Base-by-base conservation (phyloP, 2,329 filamentous ascomycete genomes). In the Talaromyces albobiverticillius region DNA sequence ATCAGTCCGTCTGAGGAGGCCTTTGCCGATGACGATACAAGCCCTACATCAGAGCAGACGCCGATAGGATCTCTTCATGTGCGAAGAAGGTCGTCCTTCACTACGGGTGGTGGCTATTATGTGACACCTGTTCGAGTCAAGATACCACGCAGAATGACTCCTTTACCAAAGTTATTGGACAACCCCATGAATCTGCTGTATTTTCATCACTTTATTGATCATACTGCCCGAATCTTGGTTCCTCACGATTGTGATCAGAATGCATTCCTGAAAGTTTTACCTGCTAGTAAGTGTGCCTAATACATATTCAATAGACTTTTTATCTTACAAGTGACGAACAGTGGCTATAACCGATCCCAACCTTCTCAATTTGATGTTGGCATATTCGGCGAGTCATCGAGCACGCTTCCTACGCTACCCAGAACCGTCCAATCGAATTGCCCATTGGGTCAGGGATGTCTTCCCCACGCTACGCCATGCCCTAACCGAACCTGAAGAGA, bases 381-480 rank as follows among this genome's bases (percentile, higher is more conserved):
- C 90, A 18, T 95, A 91, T 68, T 90, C 88, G 61, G 90, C 90
- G n/a, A 89, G 86, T 25, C 90, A 95, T 67, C 83, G 89, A 53
- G 88, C 90, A 9, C 83, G 87, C 42, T 81, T 93, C 29, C 76
- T 94, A 18, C 81, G 82, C 29, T 87, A 93, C 58, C 80, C 81
- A 0, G 89, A 93, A 66, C 90, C 90, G 5, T 81, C 80, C 6
- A 87, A 86, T 65, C 83, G 90, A 20, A 94, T 95, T 59, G 89
- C 89, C 2, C 77, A 83, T 36, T 94, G 88, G 86, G 88, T 94
- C 23, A 81, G 87, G 64, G 83, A 90, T 61, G 88, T 77, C 2
- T 77, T 77, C 51, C 88, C 88, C 0, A 82, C 84, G 14, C 78
- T 95, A 18, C 82, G 88, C 25, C 72, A 82, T 57, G 85, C 88